Conservation (phyloP, 2,329 filamentous ascomycete species). For the Lizonia empirigonia region DNA sequence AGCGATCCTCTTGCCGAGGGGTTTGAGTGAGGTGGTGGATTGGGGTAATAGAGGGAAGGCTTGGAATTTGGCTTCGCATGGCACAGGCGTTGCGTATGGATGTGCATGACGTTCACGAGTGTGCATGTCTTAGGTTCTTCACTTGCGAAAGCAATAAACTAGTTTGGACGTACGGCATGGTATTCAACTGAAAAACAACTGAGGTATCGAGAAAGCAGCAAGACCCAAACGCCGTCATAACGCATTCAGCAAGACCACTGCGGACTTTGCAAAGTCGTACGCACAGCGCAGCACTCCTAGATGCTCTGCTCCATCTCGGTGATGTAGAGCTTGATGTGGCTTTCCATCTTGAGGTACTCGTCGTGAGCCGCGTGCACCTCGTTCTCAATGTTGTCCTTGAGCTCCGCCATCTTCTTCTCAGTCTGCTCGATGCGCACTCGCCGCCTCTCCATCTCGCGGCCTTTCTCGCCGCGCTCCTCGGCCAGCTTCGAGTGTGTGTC, state of each 20-base stretch:
- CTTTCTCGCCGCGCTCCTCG: constrained; percentile 84
- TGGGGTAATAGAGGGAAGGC: constrained; percentile 5
- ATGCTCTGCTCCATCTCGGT: constrained; percentile 94
- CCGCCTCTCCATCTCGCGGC: constrained; percentile 88
- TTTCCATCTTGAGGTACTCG: constrained; percentile 96
- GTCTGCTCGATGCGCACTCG: constrained; percentile 96
- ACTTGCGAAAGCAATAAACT: no score
- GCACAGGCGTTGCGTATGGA: constrained; percentile 4
- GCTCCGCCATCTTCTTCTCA: constrained; percentile 99
- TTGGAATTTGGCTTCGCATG: constrained; percentile 2
- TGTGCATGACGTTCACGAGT: background rate
- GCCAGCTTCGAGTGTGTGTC: constrained; percentile 78
- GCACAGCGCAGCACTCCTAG: constrained; percentile 14
- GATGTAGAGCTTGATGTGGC: constrained; percentile 96
- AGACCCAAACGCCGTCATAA: constrained; percentile 17
- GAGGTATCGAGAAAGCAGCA: constrained; percentile 13
- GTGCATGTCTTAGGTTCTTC: no score
- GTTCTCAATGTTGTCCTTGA: constrained; percentile 96
- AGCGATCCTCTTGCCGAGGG: constrained; percentile 35
- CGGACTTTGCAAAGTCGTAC: constrained; percentile 1
- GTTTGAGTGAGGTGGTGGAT: constrained; percentile 34
- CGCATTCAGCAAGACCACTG: constrained; percentile 3
- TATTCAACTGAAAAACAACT: constrained; percentile 1
- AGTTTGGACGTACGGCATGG: background rate
- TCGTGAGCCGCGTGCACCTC: constrained; percentile 90